phyloP scores from a whole-genome alignment of 208 protist species.

The Trypanosomatidae sp. region DNA sequence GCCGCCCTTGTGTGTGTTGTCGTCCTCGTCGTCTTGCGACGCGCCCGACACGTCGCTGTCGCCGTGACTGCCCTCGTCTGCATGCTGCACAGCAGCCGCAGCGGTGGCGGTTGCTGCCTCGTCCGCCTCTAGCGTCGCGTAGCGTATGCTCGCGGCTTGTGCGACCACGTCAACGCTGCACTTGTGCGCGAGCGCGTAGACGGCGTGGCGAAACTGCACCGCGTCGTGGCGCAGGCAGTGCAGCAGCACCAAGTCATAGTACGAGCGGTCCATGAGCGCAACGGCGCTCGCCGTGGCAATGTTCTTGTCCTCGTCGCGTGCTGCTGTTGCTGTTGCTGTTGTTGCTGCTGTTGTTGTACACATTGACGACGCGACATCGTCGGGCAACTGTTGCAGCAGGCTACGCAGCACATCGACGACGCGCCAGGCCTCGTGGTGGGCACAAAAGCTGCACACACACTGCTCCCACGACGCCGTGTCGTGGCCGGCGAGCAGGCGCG shows the following conservation, averaged over 20 bases:
- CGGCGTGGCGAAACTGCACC: slow-evolving; percentile 11
- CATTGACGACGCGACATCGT: too few relatives aligned
- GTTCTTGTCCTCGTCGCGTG: too few relatives aligned
- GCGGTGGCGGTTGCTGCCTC: too few relatives aligned
- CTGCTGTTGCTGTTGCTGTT: too few relatives aligned
- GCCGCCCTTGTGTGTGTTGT: background rate
- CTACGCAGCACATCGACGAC: slow-evolving; percentile 5
- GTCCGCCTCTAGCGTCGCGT: too few relatives aligned
- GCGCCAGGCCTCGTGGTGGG: slow-evolving; percentile 25
- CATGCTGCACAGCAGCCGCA: too few relatives aligned
- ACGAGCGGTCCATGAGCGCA: slow-evolving; percentile 27
- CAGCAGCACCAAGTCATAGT: slow-evolving; percentile 63
- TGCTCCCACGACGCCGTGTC: slow-evolving; percentile 49
- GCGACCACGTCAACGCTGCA: slow-evolving; percentile 6
- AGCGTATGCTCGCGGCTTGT: too few relatives aligned
- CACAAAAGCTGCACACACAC: slow-evolving; percentile 54
- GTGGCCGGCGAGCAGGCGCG: slow-evolving; percentile 6
- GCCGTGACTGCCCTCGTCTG: too few relatives aligned
- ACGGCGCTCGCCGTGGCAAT: too few relatives aligned
- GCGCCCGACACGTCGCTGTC: too few relatives aligned
- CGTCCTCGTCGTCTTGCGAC: too few relatives aligned
- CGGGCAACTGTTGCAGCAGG: background rate
- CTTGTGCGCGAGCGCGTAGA: slow-evolving; percentile 10
- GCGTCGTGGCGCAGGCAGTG: slow-evolving; percentile 25
- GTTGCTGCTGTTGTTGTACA: too few relatives aligned